Percentiles rank a stretch among this genome's conserved stretches.
Conservation (phyloP, 2,329 filamentous ascomycete genomes). For the Fulvia fulva region DNA sequence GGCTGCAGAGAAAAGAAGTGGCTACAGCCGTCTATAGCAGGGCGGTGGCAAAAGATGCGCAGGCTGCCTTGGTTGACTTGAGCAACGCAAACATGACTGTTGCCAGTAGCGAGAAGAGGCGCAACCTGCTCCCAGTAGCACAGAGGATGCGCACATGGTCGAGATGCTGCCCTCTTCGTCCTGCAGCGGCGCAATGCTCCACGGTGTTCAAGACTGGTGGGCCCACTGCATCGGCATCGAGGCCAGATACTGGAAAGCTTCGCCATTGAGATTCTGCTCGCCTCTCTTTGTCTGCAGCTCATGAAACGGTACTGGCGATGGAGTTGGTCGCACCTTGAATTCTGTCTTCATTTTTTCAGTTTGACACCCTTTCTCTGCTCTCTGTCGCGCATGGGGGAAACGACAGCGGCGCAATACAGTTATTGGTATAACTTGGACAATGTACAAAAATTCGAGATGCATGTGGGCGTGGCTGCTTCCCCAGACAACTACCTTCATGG, state of each 20-base stretch:
- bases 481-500: background rate
- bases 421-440: background rate
- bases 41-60: too few relatives aligned
- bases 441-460: slow-evolving; percentile 18
- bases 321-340: slow-evolving; percentile 68
- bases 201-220: too few relatives aligned
- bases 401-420: background rate
- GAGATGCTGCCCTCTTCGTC: background rate
- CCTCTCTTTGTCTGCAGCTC: background rate
- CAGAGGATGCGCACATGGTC: background rate
- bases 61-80: background rate
- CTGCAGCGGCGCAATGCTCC: background rate
- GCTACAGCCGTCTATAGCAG: too few relatives aligned
- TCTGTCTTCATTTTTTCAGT: slow-evolving; percentile 89
- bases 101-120: background rate
- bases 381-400: background rate
- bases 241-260: background rate
- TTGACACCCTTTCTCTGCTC: background rate
- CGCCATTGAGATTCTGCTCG: background rate
- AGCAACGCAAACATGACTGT: background rate
- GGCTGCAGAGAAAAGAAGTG: background rate
- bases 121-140: background rate
- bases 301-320: background rate
- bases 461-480: slow-evolving; percentile 5
- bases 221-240: background rate